Evolutionary conservation across 768 basidiomycete genomes (phyloP).

Genomic region (Sutorius australiensis): DNA sequence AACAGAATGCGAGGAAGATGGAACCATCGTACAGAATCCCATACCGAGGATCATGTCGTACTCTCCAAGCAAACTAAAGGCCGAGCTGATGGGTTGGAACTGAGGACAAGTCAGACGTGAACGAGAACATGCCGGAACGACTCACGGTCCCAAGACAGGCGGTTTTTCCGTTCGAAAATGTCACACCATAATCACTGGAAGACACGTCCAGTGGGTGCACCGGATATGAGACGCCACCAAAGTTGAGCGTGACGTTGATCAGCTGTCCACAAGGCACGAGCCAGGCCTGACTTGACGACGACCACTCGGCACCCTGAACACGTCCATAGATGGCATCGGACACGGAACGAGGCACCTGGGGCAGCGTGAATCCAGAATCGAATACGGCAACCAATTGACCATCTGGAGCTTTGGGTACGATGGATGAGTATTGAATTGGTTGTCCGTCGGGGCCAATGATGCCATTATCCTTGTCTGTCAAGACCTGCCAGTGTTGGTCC

Average conservation of each 20-base stretch:
- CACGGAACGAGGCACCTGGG: conserved; percentile 70
- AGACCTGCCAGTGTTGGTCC: conserved; percentile 80
- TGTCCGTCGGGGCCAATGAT: conserved; percentile 77
- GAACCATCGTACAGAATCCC: conserved; percentile 58
- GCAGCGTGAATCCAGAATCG: conserved; percentile 68
- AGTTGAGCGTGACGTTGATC: conserved; percentile 67
- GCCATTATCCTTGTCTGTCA: conserved; percentile 60
- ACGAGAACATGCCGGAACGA: conserved; percentile 7
- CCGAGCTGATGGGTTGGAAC: conserved; percentile 83
- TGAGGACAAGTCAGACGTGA: conserved; percentile 26
- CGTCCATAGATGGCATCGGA: conserved; percentile 80
- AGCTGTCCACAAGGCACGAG: conserved; percentile 70
- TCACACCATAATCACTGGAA: conserved; percentile 52
- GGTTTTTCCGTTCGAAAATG: conserved; percentile 43
- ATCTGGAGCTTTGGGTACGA: conserved; percentile 63
- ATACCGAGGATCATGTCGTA: conserved; percentile 84
- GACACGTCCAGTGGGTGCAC: conserved; percentile 70
- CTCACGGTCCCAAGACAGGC: conserved; percentile 69
- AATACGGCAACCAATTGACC: conserved; percentile 68
- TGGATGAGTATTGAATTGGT: conserved; percentile 55
- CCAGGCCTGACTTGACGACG: conserved; percentile 56
- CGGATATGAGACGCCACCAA: conserved; percentile 65
- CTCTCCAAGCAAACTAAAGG: conserved; percentile 71
- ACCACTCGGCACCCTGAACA: conserved; percentile 68
- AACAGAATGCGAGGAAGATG: not conserved